Evolutionary conservation across 108 stramenopile species (phyloP).

Genomic region (Fragilaria crotonensis): DNA sequence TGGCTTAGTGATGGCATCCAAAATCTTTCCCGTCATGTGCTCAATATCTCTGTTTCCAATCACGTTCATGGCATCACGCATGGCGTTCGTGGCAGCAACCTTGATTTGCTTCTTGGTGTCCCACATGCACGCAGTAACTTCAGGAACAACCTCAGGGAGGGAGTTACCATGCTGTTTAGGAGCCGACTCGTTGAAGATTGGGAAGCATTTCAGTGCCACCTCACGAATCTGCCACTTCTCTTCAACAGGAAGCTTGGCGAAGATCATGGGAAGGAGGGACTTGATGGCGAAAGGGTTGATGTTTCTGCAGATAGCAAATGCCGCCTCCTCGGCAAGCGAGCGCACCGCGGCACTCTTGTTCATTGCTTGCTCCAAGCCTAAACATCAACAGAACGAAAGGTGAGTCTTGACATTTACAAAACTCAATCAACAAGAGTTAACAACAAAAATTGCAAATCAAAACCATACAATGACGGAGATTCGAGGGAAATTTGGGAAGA

Average conservation of each 20-base stretch:
- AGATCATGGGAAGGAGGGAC: conserved; percentile 74
- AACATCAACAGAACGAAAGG: too few relatives aligned
- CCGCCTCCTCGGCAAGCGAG: conserved; percentile 50
- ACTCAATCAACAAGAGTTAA: too few relatives aligned
- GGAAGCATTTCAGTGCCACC: conserved; percentile 73
- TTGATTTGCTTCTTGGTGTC: conserved; percentile 98
- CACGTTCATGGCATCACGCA: conserved; percentile 85
- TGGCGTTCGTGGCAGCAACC: conserved; percentile 85
- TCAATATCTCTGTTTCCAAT: conserved; percentile 99
- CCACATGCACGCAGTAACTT: conserved; percentile 94
- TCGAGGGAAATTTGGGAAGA: too few relatives aligned
- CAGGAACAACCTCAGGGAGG: conserved; percentile 89
- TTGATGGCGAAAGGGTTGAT: conserved; percentile 86
- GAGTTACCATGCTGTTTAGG: conserved; percentile 82
- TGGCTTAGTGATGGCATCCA: conserved; percentile 89
- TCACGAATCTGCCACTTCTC: conserved; percentile 86
- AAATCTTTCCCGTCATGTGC: conserved; percentile 94
- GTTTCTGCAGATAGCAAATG: conserved; percentile 76
- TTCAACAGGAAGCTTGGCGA: conserved; percentile 72
- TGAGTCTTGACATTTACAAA: too few relatives aligned
- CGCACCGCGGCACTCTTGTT: conserved; percentile 58
- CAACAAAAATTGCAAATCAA: too few relatives aligned
- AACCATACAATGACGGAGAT: too few relatives aligned
- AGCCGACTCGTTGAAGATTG: conserved; percentile 49
- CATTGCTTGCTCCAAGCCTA: conserved; percentile 63